phyloP scores from a whole-genome alignment of 2,329 filamentous ascomycete genomes.

The Fusarium brachygibbosum region DNA sequence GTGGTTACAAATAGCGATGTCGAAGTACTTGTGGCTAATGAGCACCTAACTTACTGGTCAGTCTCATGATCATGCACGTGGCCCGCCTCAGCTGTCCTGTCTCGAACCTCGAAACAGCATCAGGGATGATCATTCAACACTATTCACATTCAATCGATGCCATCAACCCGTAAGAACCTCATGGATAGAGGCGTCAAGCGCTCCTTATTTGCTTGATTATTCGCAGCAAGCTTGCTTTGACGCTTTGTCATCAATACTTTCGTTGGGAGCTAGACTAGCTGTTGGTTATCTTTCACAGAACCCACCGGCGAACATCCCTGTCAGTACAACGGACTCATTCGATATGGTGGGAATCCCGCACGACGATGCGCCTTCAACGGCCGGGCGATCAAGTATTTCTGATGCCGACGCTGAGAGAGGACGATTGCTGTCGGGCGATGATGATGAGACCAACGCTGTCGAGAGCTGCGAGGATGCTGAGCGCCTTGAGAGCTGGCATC shows the following conservation, averaged over 20 bases:
- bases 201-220: not conserved
- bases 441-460: conserved; percentile 12
- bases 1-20: not conserved
- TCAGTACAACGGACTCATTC: conserved; percentile 28
- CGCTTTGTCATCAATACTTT: conserved; percentile 9
- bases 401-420: conserved; percentile 34
- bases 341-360: conserved; percentile 34
- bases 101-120: conserved; percentile 25
- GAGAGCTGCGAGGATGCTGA: conserved; percentile 32
- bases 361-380: conserved; percentile 32
- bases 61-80: conserved; percentile 36
- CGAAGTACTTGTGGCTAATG: conserved; percentile 15
- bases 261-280: not conserved
- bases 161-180: not conserved
- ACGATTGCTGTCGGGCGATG: conserved; percentile 26
- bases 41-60: conserved; percentile 27
- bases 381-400: conserved; percentile 24
- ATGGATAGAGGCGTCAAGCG: conserved; percentile 7
- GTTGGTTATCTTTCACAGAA: conserved; percentile 20
- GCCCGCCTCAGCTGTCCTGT: conserved; percentile 29
- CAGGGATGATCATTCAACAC: conserved; percentile 30
- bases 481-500: conserved; percentile 40
- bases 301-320: conserved; percentile 22
- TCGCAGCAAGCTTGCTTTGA: not conserved
- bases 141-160: conserved; percentile 5